Conservation (phyloP, 116 monocot species). For the Zostera marina region DNA sequence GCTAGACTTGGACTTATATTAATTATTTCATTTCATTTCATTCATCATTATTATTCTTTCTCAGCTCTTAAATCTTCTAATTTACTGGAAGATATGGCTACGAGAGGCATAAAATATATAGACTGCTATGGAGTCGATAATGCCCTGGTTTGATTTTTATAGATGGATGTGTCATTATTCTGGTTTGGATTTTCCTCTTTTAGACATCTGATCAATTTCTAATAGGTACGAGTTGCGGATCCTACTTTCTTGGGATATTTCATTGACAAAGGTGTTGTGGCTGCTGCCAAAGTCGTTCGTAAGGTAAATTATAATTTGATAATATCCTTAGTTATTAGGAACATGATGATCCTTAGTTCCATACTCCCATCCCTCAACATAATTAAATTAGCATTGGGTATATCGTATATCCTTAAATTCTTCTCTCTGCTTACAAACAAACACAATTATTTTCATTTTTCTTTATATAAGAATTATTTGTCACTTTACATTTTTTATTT, state of each 20-base stretch:
- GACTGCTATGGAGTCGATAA: slow-evolving; percentile 98
- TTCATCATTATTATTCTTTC: neutral
- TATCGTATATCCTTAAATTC: neutral
- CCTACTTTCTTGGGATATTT: slow-evolving; percentile 94
- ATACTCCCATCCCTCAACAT: too few relatives aligned
- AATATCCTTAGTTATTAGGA: too few relatives aligned
- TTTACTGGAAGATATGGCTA: slow-evolving; percentile 90
- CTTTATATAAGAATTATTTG: neutral
- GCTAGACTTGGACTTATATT: neutral
- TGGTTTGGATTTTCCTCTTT: neutral
- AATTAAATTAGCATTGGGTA: neutral
- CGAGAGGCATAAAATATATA: slow-evolving; percentile 77
- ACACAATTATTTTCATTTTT: neutral
- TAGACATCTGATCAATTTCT: neutral
- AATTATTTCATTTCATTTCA: neutral
- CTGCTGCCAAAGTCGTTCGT: slow-evolving; percentile 92
- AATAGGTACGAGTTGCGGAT: slow-evolving; percentile 93
- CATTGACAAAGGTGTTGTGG: slow-evolving; percentile 83
- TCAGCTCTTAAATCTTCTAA: slow-evolving; percentile 77
- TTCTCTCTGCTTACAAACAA: neutral
- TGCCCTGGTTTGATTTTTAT: slow-evolving; percentile 50
- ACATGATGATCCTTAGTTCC: too few relatives aligned
- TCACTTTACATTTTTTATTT: neutral
- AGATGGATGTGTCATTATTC: neutral
- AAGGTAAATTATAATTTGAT: slow-evolving; percentile 34